Base-by-base conservation (phyloP, 148 eudicot species). In the Rhododendron molle region DNA sequence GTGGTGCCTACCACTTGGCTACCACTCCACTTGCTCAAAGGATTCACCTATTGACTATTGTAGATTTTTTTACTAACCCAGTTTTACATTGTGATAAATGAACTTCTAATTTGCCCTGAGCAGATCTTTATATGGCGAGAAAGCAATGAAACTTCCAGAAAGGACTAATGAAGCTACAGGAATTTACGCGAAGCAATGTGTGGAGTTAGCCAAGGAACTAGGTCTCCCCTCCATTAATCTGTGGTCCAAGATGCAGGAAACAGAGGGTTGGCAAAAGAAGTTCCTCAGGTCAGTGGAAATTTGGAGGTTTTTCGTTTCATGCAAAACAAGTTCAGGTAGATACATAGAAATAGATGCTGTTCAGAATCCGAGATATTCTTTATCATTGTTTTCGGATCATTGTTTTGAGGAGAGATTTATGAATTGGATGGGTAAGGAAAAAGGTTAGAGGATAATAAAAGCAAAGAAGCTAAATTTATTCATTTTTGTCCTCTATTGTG, bases 191-290 rank as follows among this genome's bases (percentile, higher is more conserved):
- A 88, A 88, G 69, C 82, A 84, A 77, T 96, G 98, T 85, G 86
- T 93, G 81, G 91, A 90, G 74, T 84, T 96, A 85, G 98, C 96
- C 82, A 86, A 90, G 86, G 98, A 96, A 89, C 87, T 94, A 40
- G 92, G 91, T 85, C 16, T 96, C 46, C 91, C 93, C 80, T 94
- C 88, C 36, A 89, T 96, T 81, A 86, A 95, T 90, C 87, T 96
- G 58, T 96, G 99, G 99, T 91, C 98, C 85, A 96, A 93, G 93
- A 95, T 95, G 97, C 99, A 94, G 85, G 95, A 94, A 88, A 93
- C 93, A 16, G 90, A 93, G 32, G 93, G 93, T 87, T 96, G 99
- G 99, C 96, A 93, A 85, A 92, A 81, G 60, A 95, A 93, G 88
- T 95, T 83, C 88, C 89, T 94, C 67, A 93, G 95, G 98, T 95